A percentile compares a stretch with the other conserved stretches of the same genome.
Evolutionary conservation across 2,329 filamentous ascomycete genomes (phyloP).

Genomic region (Xenoacremonium recifei): DNA sequence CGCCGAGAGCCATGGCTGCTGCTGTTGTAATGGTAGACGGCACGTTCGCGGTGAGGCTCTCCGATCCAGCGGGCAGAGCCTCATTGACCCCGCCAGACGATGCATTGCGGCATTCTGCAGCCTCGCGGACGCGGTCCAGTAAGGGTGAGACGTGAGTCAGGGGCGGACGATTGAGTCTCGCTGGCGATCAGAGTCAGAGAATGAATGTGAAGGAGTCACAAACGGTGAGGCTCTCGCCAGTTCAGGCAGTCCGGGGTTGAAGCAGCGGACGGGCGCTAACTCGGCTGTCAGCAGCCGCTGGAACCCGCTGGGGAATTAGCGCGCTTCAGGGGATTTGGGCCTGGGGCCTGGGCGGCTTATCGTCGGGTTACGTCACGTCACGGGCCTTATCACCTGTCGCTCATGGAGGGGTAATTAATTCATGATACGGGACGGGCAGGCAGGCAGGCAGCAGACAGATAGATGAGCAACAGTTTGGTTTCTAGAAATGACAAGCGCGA

Average conservation of each 20-base stretch:
- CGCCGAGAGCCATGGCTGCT: conserved; percentile 1
- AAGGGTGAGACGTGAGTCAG: too few species aligned
- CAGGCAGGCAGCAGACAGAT: background rate
- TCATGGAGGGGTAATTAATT: background rate
- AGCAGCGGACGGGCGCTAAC: background rate
- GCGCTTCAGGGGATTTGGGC: too few species aligned
- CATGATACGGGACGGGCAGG: background rate
- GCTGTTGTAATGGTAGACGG: conserved; percentile 4
- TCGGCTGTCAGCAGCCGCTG: conserved; percentile 12
- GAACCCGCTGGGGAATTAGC: conserved; percentile 5
- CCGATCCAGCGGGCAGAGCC: conserved; percentile 15
- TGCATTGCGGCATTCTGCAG: conserved; percentile 24
- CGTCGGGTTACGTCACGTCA: conserved; percentile 5
- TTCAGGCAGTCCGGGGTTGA: too few species aligned
- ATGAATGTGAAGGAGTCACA: too few species aligned
- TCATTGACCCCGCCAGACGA: conserved; percentile 18
- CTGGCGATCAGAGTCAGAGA: too few species aligned
- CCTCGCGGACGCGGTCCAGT: background rate
- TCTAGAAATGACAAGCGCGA: conserved; percentile 1
- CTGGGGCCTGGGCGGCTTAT: conserved; percentile 14
- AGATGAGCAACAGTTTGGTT: too few species aligned
- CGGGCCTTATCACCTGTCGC: background rate
- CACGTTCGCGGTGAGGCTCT: conserved; percentile 4
- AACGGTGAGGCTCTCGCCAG: too few species aligned
- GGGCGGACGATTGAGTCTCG: too few species aligned